Percentiles rank a stretch among this genome's conserved stretches.
phyloP scores from a whole-genome alignment of 306 rosid species.

The Vachellia collinsii region DNA sequence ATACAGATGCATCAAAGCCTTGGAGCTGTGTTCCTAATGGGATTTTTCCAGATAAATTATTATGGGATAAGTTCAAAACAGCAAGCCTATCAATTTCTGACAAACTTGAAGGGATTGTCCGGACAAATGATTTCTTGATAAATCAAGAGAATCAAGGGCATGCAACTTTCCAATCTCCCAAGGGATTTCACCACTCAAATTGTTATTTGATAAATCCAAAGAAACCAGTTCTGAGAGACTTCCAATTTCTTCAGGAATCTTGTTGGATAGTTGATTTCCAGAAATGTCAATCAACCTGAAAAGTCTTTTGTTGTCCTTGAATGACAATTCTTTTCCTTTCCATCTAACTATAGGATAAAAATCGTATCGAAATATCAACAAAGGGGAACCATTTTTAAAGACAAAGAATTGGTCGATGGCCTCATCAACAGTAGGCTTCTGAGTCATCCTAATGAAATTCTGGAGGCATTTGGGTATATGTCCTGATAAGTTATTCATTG shows the following conservation, averaged over 20 bases:
- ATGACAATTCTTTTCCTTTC: background rate
- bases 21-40: no score
- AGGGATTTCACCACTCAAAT: no score
- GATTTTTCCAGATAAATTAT: no score
- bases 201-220: background rate
- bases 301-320: background rate
- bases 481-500: background rate
- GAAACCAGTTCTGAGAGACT: background rate
- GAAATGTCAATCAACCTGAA: slow-evolving; percentile 12
- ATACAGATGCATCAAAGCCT: no score
- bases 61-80: no score
- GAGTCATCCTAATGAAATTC: background rate
- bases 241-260: slow-evolving; percentile 22
- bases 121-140: no score
- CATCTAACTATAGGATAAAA: background rate
- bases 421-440: background rate
- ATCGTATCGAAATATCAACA: accelerated
- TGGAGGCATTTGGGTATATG: background rate
- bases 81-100: background rate
- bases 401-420: background rate
- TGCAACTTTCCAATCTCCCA: no score
- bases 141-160: no score
- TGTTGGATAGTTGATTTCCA: background rate
- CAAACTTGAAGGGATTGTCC: no score
- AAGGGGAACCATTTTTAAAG: background rate